Evolutionary conservation across 2,329 filamentous ascomycete species (phyloP), one percentile per base, ranked within the genome.

Genomic region (Arthrobotrys sphaeroides): DNA sequence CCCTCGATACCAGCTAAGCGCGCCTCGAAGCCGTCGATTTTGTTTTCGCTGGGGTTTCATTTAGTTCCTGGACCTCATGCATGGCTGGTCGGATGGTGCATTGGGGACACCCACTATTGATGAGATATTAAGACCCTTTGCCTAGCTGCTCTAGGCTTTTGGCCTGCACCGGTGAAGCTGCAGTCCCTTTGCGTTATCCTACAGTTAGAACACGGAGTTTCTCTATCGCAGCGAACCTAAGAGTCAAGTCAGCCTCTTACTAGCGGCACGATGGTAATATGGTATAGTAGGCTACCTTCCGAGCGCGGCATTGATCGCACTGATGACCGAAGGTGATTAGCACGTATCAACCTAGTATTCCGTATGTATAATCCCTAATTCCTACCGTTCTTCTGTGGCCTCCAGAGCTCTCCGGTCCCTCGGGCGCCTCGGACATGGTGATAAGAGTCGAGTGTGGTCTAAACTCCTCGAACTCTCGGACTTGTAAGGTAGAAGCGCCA

Each of bases 201-300:
- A 78, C 87, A 88, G 78, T 88, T 88, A 61, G 86, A 86, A 80
- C 87, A 88, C 24, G 87, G 87, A 76, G 84, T 85, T 42, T 87
- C 85, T 80, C 87, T 88, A 79, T 88, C 86, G 79, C 87, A 88
- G 51, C 86, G 86, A 68, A 88, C 87, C 87, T 88, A 77, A 42
- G 26, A 47, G n/a, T 24, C 43, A 5, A 5, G 24, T 28, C 49
- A 18, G 10, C 31, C 67, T 57, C 61, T 42, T 49, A 57, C 38
- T 22, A 38, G 78, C 31, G 28, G 26, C n/a, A 61, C 26, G 13
- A 38, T 10, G 33, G 20, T 28, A 43, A 22, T 16, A 28, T 45
- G 49, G n/a, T 28, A 28, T 36, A 26, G 26, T 36, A 64, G 78
- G 78, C 78, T 74, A 82, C 82, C 82, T 83, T 83, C 77, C 82